Base-by-base conservation (phyloP, 179 eudicot species). In the Silene coronaria region DNA sequence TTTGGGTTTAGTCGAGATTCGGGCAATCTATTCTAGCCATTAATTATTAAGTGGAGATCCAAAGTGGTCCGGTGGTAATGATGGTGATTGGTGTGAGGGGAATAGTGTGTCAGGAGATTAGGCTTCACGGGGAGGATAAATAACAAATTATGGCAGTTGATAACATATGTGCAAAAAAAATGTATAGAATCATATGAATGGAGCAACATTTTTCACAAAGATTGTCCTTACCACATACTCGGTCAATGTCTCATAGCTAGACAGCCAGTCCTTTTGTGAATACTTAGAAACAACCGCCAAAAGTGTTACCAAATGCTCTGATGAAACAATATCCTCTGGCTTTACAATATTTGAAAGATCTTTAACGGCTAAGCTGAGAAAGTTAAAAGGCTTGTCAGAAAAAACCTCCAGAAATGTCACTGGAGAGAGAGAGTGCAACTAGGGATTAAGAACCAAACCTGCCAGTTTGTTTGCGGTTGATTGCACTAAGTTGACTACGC, bases 221-320 rank as follows among this genome's bases (percentile, higher is more conserved):
- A 45, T 34, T 46, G 38, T 38, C 62, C 84, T 82, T 86, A 96
- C 99, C 91, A 96, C 99, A 81, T 91, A 96, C 63, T 89, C 84
- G 3, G 97, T 90, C 79, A 94, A 87, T 59, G 93, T 86, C 88
- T 94, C 99, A 68, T 96, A 96, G 88, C 96, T 85, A 73, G 97
- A 87, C 77, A 96, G 71, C 99, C 99, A 96, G 80, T 93, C 99
- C 74, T 90, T 93, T 86, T 96, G 97, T 22, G 99, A 96, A 79
- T 91, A 96, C 83, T 93, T 96, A 23, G 96, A 66, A 81, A 96
- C 92, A 82, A 96, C 85, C 59, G 97, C 93, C 83, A 96, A 85
- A 73, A 93, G 97, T n/a, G 99, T 96, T 71, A 87, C 89, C 77
- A 96, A 81, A 76, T 96, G 99, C 84, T 96, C 99, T n/a, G 98